Base-by-base conservation (phyloP, 2,329 filamentous ascomycete species). In the Phyllosticta citriasiana region DNA sequence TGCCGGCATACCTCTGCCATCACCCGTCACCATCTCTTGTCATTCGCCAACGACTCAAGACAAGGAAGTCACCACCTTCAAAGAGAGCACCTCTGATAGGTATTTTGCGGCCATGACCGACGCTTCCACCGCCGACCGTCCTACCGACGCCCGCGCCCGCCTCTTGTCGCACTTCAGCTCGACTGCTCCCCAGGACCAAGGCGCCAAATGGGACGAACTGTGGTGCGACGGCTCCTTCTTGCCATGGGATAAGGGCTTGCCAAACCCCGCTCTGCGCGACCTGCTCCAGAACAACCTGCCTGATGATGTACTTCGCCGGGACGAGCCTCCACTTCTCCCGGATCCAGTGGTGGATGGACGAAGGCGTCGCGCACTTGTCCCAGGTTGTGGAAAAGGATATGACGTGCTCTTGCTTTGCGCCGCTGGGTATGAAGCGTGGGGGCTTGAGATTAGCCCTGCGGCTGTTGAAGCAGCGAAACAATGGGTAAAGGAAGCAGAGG, bases 371-470 rank as follows among this genome's bases (percentile, higher is more conserved):
- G 90, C 87, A 1, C 77, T 95, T 8, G 87, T 96, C 0, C 88
- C 91, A 0, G 91, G 90, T 4, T 96, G 91, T 73, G 91, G 91
- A 0, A 82, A 83, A 55, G 91, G 91, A 4, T 88, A 94, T 69
- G 91, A 96, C 74, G 88, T 91, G 1, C 78, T 90, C 9, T 78
- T 96, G 47, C 80, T 96, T 53, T 83, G 85, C 57, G 83, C 84
- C 9, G 84, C 87, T 68, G 91, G 91, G 1, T 94, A 89, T 71
- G 87, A 95, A 73, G 84, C 85, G 1, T 86, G 84, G 67, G 91
- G 89, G 0, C 74, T 96, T 1, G 91, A 95, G 70, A 81, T 82
- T 60, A 86, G 85, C 53, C 68, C 77, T 8, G 76, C 74, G 19
- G 84, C 78, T 7, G 67, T 76, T 8, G 72, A 78, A 10, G 75